Evolutionary conservation across 768 basidiomycete species (phyloP).

Genomic region (Gautieria morchelliformis): DNA sequence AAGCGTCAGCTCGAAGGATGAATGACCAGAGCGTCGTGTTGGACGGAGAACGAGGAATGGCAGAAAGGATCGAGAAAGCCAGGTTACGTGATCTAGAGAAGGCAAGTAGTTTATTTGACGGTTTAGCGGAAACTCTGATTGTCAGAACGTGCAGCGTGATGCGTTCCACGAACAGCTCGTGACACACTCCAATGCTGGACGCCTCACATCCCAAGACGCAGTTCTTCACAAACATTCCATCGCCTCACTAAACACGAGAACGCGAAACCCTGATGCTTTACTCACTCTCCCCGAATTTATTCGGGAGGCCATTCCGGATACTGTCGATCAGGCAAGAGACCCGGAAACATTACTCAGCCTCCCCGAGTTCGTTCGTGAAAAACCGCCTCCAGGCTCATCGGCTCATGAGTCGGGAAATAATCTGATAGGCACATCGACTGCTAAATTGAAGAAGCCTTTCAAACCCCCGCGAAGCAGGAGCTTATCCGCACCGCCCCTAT

Average conservation of each 20-base stretch:
- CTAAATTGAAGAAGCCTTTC: conserved; percentile 13
- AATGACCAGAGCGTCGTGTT: conserved; percentile 62
- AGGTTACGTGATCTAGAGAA: conserved; percentile 52
- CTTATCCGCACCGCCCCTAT: conserved; percentile 48
- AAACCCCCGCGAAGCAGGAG: conserved; percentile 34
- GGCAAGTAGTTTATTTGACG: conserved; percentile 29
- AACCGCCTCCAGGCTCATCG: conserved; percentile 22
- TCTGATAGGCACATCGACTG: not conserved
- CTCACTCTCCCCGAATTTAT: conserved; percentile 58
- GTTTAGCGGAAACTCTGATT: conserved; percentile 6
- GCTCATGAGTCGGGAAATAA: not conserved
- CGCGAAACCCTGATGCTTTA: conserved; percentile 43
- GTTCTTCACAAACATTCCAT: conserved; percentile 28
- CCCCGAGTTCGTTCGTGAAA: conserved; percentile 45
- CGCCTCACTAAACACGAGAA: not conserved
- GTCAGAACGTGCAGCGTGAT: conserved; percentile 38
- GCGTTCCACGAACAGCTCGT: conserved; percentile 69
- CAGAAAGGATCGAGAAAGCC: conserved; percentile 42
- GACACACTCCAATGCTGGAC: conserved; percentile 60
- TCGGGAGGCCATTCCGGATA: conserved; percentile 38
- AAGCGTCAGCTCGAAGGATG: conserved; percentile 58
- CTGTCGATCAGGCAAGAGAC: conserved; percentile 21
- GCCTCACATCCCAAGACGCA: conserved; percentile 76
- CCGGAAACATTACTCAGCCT: conserved; percentile 23
- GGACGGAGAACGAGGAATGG: conserved; percentile 41